These are phyloP conservation scores for Diaporthe vexans DNA, from an alignment of 2,329 filamentous ascomycete genomes.

Conservation along the genomic window DNA sequence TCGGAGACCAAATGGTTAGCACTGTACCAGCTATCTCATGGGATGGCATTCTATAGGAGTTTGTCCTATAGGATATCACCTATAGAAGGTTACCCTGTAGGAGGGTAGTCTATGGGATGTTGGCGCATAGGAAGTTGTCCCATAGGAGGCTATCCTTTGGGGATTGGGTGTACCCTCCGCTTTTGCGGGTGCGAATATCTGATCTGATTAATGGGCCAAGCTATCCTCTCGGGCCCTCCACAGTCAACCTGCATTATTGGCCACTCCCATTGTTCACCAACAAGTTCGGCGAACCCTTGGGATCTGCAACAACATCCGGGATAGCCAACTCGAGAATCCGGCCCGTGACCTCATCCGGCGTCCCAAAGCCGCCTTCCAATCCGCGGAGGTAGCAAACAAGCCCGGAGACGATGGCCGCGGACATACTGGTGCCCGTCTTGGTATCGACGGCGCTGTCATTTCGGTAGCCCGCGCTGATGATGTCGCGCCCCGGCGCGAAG, in stretches of 20 bases:
- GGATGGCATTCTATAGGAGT: too few species aligned
- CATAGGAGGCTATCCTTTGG: too few species aligned
- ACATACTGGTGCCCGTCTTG: conserved; percentile 73
- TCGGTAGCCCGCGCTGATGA: conserved; percentile 59
- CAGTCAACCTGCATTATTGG: background rate
- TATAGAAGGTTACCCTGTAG: too few species aligned
- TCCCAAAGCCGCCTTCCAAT: conserved; percentile 50
- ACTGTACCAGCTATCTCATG: too few species aligned
- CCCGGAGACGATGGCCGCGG: conserved; percentile 71
- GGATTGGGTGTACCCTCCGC: too few species aligned
- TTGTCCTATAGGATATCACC: too few species aligned
- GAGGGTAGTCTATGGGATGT: too few species aligned
- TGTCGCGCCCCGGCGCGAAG: conserved; percentile 58
- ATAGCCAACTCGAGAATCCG: conserved; percentile 8
- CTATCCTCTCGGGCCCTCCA: background rate
- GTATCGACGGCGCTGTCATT: conserved; percentile 54
- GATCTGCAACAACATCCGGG: background rate
- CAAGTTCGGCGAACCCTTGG: conserved; percentile 12
- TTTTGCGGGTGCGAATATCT: too few species aligned
- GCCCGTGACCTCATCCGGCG: conserved; percentile 9
- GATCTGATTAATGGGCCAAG: background rate
- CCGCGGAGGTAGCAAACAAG: conserved; percentile 69
- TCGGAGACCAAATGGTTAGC: too few species aligned
- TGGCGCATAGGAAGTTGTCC: too few species aligned
- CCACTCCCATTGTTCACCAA: conserved; percentile 23